Base-by-base conservation (phyloP, 2,329 filamentous ascomycete genomes). In the Aspergillus costaricaensis region DNA sequence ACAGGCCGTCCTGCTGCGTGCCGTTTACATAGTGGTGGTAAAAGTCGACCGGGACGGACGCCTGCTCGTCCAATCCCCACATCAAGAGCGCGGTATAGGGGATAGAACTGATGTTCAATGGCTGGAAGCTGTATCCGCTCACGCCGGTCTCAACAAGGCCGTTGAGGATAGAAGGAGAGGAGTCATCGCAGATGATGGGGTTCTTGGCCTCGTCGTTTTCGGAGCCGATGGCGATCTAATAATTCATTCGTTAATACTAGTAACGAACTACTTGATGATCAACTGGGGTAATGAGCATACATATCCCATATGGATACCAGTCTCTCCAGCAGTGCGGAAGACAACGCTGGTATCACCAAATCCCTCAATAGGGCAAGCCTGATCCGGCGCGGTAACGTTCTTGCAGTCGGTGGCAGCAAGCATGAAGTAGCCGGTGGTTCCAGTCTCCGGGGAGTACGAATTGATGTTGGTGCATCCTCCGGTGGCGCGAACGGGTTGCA, bases 1-100 rank as follows among this genome's bases (percentile, higher is more conserved):
- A 56, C 23, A 56, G 27, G 1, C 54, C 54, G 12, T 49, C 54
- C 43, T 56, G 54, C 43, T 48, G 54, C 41, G 19, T 23, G 8
- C 54, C 54, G 21, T 56, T 43, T 19, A 56, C 54, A 10, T 21
- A 43, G 43, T 56, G 54, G 15, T 56, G 54, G 41, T 56, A 56
- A 30, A 47, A 56, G 14, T 56, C 43, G 25, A 49, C 54, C 10
- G 25, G 25, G 17, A 56, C 48, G 6, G 19, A 48, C 12, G 43
- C 54, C n/a, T 47, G 12, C 5, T 27, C 27, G 12, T 43, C 21
- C 43, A 48, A 15, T 17, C 54, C 54, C 54, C 54, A 56, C n/a
- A 30, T 38, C 23, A 56, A 17, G 10, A 32, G 25, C 2, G 41
- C 54, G 9, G 27, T 21, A 7, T 30, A 36, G 41, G 47, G 47